Evolutionary conservation across 805 yeast genomes (phyloP).

Genomic region (Pichia occidentalis): DNA sequence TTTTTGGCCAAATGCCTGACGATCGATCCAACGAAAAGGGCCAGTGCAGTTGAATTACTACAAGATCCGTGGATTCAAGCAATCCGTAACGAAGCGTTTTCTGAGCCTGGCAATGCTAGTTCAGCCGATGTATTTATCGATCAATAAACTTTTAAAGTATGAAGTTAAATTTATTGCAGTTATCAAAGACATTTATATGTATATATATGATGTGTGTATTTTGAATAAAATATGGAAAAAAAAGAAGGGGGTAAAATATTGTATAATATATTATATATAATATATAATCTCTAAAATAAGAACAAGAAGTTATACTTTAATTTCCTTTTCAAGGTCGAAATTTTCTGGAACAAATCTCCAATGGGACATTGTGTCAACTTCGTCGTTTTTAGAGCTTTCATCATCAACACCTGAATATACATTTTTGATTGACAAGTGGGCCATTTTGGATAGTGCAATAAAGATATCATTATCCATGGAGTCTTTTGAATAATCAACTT

Average conservation of each 20-base stretch:
- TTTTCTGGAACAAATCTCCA: slow-evolving; percentile 60
- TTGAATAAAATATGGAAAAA: no score
- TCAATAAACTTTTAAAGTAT: no score
- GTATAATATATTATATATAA: no score
- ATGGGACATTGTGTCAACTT: slow-evolving; percentile 46
- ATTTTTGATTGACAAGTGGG: slow-evolving; percentile 54
- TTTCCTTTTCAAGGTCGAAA: slow-evolving; percentile 56
- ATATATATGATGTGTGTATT: no score
- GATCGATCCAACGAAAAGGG: slow-evolving; percentile 74
- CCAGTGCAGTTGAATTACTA: slow-evolving; percentile 77
- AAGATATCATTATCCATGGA: slow-evolving; percentile 27
- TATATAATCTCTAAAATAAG: no score
- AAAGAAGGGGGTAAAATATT: no score
- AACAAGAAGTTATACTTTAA: slow-evolving; percentile 40
- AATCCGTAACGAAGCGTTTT: slow-evolving; percentile 65
- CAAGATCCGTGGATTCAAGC: slow-evolving; percentile 85
- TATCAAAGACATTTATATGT: no score
- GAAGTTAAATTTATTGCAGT: no score
- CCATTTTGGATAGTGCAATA: slow-evolving; percentile 36
- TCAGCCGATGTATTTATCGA: not conserved
- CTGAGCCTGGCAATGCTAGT: slow-evolving; percentile 26
- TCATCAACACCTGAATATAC: slow-evolving; percentile 58
- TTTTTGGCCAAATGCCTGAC: slow-evolving; percentile 74
- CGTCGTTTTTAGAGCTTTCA: slow-evolving; percentile 36
- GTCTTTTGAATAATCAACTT: slow-evolving; percentile 32